Base-by-base conservation (phyloP, 2,329 filamentous ascomycete species). In the Colletotrichum gigasporum region DNA sequence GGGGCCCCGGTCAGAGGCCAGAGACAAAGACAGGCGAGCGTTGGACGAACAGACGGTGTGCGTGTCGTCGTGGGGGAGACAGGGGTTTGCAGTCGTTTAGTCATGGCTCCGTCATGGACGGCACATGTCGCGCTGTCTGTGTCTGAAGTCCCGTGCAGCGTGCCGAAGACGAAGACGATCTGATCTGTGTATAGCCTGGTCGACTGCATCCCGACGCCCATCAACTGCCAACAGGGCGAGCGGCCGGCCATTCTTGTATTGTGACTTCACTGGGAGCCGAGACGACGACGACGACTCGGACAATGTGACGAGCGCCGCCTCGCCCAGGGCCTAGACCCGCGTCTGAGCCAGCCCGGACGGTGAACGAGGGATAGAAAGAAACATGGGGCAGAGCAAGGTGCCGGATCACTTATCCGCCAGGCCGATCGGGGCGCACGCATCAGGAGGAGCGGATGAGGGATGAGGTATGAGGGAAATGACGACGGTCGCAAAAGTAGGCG, bases 11-110 rank as follows among this genome's bases (percentile, higher is more conserved):
- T n/a, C n/a, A n/a, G n/a, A n/a, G n/a, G n/a, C n/a, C n/a, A 34
- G 11, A 35, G 28, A 22, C 18, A 7, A 41, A 35, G 16, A 7
- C 18, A 30, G 44, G n/a, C n/a, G 35, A 51, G 37, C 26, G 35
- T 56, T 51, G 45, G 60, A 37, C 5, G 45, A 52, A 60, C 14
- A 60, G 60, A 63, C 55, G 54, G 54, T 63, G 60, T 60, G 37
- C 12, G 32, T 20, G 16, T 42, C 9, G 10, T 9, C 39, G 14
- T 44, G 12, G 24, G 35, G 24, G 24, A 18, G 35, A 41, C 14
- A 14, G n/a, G 35, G 35, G 16, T 16, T 16, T n/a, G n/a, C 12
- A 34, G 14, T 9, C 5, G 39, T 42, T 48, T 63, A 60, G 60
- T 63, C 55, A 63, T 59, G 47, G 22, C 34, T 28, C 37, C 24